Base-by-base conservation (phyloP, 192 early-diverging fungal genomes). In the Bifiguratus adelaidae region DNA sequence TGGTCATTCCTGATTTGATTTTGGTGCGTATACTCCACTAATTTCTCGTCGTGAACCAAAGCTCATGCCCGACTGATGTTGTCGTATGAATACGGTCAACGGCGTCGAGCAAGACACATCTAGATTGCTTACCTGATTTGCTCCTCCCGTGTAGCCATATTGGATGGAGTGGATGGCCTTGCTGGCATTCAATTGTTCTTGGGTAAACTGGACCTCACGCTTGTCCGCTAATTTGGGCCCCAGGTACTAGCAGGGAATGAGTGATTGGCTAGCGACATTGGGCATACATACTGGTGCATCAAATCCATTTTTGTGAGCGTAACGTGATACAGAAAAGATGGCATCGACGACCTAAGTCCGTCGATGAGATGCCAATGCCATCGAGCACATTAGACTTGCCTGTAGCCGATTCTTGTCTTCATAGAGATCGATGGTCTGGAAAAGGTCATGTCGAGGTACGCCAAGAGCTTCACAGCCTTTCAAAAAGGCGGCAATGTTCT, bases 351-450 rank as follows among this genome's bases (percentile, higher is more conserved):
- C 83, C 48, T 50, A 38, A 7, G n/a, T 12, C 32, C 68, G 13
- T 25, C 30, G 21, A 28, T 4, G 24, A 19, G 45, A 47, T 57
- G 24, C 45, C 63, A 28, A 50, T 44, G n/a, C 33, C n/a, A 51
- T 0, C n/a, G 40, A 19, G 41, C 13, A 2, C 15, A 23, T 55
- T 21, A 24, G 0, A 50, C 47, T 24, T 40, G 49, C 55, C 46
- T 77, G 72, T 3, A 66, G 65, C 34, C 75, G 61, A 61, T 84
- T 83, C 68, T 87, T 87, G 42, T 65, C 60, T 48, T 90, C 88
- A 52, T 70, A 90, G 34, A 90, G 58, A 49, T 90, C 88, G 24
- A 90, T 74, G 12, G 88, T 90, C 58, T 88, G 85, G 59, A 90
- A 90, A 3, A 78, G 67, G 41, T 87, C 83, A 54, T 70, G 65